Conservation (phyloP, 2,329 filamentous ascomycete species). For the Fusarium oligoseptatum region DNA sequence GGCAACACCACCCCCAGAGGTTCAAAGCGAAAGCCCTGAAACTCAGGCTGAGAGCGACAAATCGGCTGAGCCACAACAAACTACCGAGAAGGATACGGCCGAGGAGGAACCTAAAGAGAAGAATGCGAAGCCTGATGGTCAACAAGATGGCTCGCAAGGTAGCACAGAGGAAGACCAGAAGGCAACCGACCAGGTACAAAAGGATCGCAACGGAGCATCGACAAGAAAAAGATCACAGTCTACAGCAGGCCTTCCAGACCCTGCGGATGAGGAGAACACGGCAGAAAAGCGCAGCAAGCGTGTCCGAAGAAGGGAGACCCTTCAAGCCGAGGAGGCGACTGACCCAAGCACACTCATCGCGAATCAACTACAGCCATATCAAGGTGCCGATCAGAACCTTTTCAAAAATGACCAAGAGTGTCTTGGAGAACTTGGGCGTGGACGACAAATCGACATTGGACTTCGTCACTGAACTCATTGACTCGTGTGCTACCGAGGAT, state of each 20-base stretch:
- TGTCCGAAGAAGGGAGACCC: constrained; percentile 69
- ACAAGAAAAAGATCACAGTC: constrained; percentile 74
- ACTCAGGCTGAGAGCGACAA: constrained; percentile 19
- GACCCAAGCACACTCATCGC: constrained; percentile 67
- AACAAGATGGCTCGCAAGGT: constrained; percentile 44
- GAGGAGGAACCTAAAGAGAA: constrained; percentile 34
- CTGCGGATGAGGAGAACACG: constrained; percentile 67
- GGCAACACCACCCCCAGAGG: constrained; percentile 33
- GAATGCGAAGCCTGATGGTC: constrained; percentile 38
- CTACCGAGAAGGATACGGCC: constrained; percentile 13
- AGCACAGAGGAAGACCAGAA: constrained; percentile 45
- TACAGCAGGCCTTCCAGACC: constrained; percentile 68
- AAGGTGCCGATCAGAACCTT: constrained; percentile 68
- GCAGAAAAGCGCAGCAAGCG: constrained; percentile 75
- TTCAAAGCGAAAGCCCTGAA: constrained; percentile 30
- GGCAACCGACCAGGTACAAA: constrained; percentile 47
- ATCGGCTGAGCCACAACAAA: constrained; percentile 7
- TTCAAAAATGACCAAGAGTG: constrained; percentile 68
- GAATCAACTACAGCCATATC: constrained; percentile 68
- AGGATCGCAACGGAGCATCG: constrained; percentile 54
- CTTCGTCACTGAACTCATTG: constrained; percentile 63
- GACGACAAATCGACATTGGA: constrained; percentile 62
- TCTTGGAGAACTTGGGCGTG: constrained; percentile 68
- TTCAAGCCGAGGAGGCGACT: constrained; percentile 64
- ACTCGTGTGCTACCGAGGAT: constrained; percentile 65